These are phyloP conservation scores for Hypomyces perniciosus DNA, from an alignment of 2,329 filamentous ascomycete species.

Conservation along the genomic window DNA sequence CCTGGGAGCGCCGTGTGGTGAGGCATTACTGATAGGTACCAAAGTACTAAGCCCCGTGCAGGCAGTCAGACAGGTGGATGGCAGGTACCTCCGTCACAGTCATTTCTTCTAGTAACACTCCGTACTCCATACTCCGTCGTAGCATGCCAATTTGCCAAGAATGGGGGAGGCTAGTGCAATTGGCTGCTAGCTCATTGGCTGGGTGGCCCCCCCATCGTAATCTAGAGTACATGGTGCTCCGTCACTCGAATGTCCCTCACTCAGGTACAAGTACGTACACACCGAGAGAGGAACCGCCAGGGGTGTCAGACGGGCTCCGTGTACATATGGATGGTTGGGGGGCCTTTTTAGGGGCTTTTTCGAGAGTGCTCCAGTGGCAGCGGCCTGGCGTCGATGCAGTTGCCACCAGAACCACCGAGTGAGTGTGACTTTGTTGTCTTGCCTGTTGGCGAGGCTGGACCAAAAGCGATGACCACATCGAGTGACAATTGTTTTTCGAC, in stretches of 20 bases:
- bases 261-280: slow-evolving; percentile 3
- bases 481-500: too few species aligned
- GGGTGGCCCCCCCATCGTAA: not conserved
- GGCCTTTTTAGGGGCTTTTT: slow-evolving; percentile 3
- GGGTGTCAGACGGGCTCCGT: not conserved
- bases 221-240: not conserved
- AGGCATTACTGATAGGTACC: not conserved
- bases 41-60: slow-evolving; percentile 3
- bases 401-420: slow-evolving; percentile 1
- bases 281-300: not conserved
- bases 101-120: not conserved
- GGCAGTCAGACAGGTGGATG: not conserved
- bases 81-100: slow-evolving; percentile 2
- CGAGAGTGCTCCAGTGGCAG: slow-evolving; percentile 2
- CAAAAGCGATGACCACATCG: too few species aligned
- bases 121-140: not conserved
- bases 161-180: slow-evolving; percentile 1
- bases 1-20: slow-evolving; percentile 7
- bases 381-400: slow-evolving; percentile 11
- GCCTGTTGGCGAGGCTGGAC: not conserved
- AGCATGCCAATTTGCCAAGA: slow-evolving; percentile 6
- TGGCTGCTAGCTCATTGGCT: slow-evolving; percentile 4
- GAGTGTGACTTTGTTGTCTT: not conserved
- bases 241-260: not conserved
- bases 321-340: slow-evolving; percentile 5